Percentiles rank a stretch among this genome's conserved stretches.
phyloP scores from a whole-genome alignment of 768 basidiomycete genomes.

The Kwoniella europaea region DNA sequence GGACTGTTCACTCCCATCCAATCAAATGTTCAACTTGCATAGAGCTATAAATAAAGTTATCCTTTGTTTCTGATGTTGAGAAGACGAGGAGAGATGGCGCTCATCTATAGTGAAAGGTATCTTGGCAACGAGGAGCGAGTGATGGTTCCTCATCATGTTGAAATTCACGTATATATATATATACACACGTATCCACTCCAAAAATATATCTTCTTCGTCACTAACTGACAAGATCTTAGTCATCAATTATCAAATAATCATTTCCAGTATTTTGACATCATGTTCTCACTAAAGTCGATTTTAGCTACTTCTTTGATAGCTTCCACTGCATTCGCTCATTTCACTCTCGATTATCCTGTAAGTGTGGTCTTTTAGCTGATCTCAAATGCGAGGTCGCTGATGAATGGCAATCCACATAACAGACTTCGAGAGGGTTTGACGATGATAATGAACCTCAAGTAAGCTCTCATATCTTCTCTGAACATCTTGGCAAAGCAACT shows the following conservation, averaged over 20 bases:
- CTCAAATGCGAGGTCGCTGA: no score
- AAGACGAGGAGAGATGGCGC: not conserved
- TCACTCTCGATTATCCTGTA: constrained; percentile 75
- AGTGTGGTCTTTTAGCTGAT: not conserved
- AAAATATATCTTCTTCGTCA: not conserved
- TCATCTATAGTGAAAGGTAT: not conserved
- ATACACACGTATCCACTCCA: not conserved
- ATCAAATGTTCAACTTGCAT: not conserved
- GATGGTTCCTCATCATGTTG: not conserved
- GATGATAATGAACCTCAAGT: constrained; percentile 57
- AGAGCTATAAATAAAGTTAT: constrained; percentile 5
- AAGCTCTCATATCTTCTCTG: constrained; percentile 43
- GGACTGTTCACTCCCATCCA: not conserved
- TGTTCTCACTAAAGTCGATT: constrained; percentile 38
- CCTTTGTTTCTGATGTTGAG: not conserved
- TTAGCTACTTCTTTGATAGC: constrained; percentile 58
- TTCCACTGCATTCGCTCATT: constrained; percentile 70
- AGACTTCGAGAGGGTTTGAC: constrained; percentile 72
- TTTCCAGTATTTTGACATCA: not conserved
- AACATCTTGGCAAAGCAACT: not conserved
- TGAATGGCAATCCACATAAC: not conserved
- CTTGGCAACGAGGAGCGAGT: not conserved
- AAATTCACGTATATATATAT: constrained; percentile 1
- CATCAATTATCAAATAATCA: no score
- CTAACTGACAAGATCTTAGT: not conserved